Evolutionary conservation across 345 rosid genomes (phyloP), one percentile per base, ranked within the genome.

Genomic region (Salix brachista): DNA sequence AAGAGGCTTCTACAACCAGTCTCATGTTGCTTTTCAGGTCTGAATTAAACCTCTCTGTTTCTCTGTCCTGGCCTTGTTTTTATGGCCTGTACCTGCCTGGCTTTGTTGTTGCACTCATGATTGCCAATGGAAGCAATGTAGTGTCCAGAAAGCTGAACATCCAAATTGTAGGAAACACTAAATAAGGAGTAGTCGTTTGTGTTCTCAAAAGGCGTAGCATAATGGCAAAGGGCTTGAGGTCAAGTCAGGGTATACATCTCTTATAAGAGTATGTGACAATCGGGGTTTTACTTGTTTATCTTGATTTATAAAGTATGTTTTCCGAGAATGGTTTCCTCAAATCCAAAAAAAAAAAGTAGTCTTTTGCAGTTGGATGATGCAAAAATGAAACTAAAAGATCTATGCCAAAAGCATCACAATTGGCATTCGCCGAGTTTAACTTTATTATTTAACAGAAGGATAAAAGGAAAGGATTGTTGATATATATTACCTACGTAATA

Each of bases 11-110:
- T 89, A 69, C 79, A 92, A 92, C 41, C 97, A 92, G 73, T 87
- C 93, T 8, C 70, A 78, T 41, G 95, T 90, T 36, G 94, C 97
- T 74, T 64, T 65, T 80, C 90, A 92, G 97, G 97, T 92, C 73
- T 41, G 28, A 54, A 30, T 30, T 30, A 30, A 26, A 10, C 61
- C 30, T 66, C 50, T 70, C 67, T 42, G 37, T 19, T 21, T 3
- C 28, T 13, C 34, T 34, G 34, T 2, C 25, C 7, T 26, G 41
- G 1, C 41, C 36, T 70, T 4, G 23, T 19, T 52, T 19, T 52
- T 19, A 18, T 52, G 23, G 19, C 23, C 10, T 52, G 3, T 19
- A 52, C 58, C 10, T 52, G 58, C 58, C 23, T 52, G 10, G 58
- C 58, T 52, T 52, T 46, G 50, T 13, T 46, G 16, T 46, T 46